Evolutionary conservation across 2,329 filamentous ascomycete species (phyloP), one percentile per base, ranked within the genome.

Genomic region (Neofusicoccum parvum): DNA sequence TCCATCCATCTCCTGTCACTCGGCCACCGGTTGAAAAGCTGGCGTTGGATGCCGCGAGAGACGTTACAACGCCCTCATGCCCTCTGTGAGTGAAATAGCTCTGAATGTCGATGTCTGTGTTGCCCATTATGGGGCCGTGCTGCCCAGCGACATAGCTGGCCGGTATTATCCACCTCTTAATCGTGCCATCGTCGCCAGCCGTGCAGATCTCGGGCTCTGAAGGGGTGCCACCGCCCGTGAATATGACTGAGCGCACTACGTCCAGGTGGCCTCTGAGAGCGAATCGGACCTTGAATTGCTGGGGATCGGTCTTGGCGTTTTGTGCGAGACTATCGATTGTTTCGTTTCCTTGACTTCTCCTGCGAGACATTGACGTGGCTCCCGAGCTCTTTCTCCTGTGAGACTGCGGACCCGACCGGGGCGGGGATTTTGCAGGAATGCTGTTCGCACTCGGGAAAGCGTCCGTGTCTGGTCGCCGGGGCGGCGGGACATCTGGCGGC

Each of bases 121-220:
- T 92, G 59, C 86, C 86, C 15, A 87, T 32, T 5, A 32, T 85
- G 3, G 51, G 41, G 66, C 85, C 20, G 85, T 85, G 69, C 82
- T 86, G 67, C 5, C 63, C 63, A 62, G 81, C 86, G 65, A 90
- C 90, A 69, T 94, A 91, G 48, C 91, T 89, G 17, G 87, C 87
- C 10, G 95, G 95, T 67, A 99, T 93, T 72, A 96, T 94, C 89
- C 96, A 99, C 62, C 95, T 88, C 79, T 99, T 99, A 76, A 99
- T 91, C 72, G 94, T 91, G 65, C 94, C 94, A 75, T 99, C 95
- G 72, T 99, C 95, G 65, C 94, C 92, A 58, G 92, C 92, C 3
- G 94, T 99, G 79, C 94, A 98, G 63, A 99, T 94, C 78, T 99
- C 95, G 1, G 95, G 95, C 75, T 99, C 95, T 3, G 92, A 92